These are phyloP conservation scores for Starmerella potacharoeniae DNA, from an alignment of 805 yeast genomes.

Conservation along the genomic window DNA sequence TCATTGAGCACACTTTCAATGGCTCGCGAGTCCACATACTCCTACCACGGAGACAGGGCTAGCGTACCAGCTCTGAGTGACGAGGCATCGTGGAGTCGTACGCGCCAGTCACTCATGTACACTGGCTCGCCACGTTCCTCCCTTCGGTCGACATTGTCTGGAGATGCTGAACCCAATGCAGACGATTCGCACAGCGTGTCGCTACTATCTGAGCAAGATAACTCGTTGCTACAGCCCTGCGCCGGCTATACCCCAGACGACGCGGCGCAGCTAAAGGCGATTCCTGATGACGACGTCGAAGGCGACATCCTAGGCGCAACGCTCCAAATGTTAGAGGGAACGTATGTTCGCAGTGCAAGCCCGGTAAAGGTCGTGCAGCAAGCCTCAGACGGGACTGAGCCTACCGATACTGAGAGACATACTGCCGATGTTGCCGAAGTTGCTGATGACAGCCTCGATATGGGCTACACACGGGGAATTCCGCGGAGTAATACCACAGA, in stretches of 20 bases:
- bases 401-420: neutral
- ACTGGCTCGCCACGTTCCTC: neutral
- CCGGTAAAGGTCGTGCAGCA: neutral
- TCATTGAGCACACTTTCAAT: conserved; percentile 16
- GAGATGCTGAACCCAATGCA: neutral
- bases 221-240: conserved; percentile 26
- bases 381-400: neutral
- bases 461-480: neutral
- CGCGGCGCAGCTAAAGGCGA: conserved; percentile 65
- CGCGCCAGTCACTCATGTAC: neutral
- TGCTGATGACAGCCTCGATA: conserved; percentile 1
- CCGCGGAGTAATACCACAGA: conserved; percentile 12
- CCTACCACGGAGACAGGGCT: conserved; percentile 3
- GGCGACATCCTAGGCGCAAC: conserved; percentile 69
- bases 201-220: conserved; percentile 22
- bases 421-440: neutral
- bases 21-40: conserved; percentile 11
- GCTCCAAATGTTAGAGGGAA: conserved; percentile 68
- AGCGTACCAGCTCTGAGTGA: neutral
- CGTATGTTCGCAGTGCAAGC: conserved; percentile 14
- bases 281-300: conserved; percentile 65
- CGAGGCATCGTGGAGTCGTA: neutral
- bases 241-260: conserved; percentile 42
- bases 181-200: conserved; percentile 15
- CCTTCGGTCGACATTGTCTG: neutral